Percentiles rank a stretch among this genome's conserved stretches.
Conservation (phyloP, 2,329 filamentous ascomycete genomes). For the Colletotrichum theobromicola region DNA sequence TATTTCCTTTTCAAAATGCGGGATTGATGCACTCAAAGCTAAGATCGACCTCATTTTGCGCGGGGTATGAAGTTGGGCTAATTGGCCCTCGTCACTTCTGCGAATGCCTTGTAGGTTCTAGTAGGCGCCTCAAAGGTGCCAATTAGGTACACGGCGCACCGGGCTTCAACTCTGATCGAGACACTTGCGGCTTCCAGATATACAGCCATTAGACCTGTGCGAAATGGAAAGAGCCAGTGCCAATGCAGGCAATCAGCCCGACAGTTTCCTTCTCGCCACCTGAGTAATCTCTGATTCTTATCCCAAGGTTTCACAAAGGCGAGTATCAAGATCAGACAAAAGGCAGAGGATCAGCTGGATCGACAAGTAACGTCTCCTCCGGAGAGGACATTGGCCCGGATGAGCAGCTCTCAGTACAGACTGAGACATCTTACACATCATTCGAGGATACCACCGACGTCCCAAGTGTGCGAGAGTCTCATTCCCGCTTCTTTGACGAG, state of each 20-base stretch:
- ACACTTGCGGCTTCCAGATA: not conserved
- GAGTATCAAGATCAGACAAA: not conserved
- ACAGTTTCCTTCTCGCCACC: not conserved
- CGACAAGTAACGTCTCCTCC: not conserved
- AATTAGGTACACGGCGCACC: not conserved
- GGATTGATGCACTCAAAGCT: not conserved
- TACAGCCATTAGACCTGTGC: not conserved
- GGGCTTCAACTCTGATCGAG: not conserved
- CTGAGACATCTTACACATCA: not conserved
- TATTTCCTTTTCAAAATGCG: not conserved
- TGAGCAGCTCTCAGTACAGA: not conserved
- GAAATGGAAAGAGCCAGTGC: not conserved
- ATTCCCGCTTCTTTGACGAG: constrained; percentile 4
- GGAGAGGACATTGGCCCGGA: not conserved
- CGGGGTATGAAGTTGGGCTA: not conserved
- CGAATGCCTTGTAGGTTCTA: not conserved
- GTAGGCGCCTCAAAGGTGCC: not conserved
- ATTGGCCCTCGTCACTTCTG: not conserved
- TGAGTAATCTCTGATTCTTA: not conserved
- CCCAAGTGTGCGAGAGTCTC: not conserved
- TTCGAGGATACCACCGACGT: not conserved
- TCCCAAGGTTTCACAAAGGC: not conserved
- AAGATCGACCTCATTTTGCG: not conserved
- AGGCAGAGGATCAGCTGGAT: not conserved
- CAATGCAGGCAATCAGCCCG: not conserved